A percentile compares a stretch with the other conserved stretches of the same genome.
Evolutionary conservation across 1,284 basidiomycete genomes (phyloP).

Genomic region (Neolentinus lepideus): DNA sequence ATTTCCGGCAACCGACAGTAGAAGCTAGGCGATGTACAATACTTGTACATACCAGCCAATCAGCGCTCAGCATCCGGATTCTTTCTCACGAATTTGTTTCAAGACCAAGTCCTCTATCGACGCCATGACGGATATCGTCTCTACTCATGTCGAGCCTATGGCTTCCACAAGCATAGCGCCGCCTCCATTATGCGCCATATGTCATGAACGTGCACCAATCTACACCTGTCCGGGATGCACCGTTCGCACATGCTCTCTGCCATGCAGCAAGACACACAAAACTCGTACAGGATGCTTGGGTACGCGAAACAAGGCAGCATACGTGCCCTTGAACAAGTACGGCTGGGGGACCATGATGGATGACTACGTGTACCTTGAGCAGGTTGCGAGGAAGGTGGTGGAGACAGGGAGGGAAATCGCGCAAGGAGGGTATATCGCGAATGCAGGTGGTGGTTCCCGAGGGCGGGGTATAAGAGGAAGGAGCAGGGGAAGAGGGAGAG

Average conservation of each 20-base stretch:
- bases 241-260: constrained; percentile 63
- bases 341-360: constrained; percentile 78
- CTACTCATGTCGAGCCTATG: not conserved
- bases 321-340: constrained; percentile 76
- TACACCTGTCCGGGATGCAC: constrained; percentile 83
- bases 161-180: not conserved
- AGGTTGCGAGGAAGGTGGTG: constrained; percentile 61
- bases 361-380: constrained; percentile 82
- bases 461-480: constrained; percentile 18
- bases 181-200: constrained; percentile 38
- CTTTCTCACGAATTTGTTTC: not conserved
- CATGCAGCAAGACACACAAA: constrained; percentile 73
- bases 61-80: too few relatives aligned
- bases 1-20: not conserved
- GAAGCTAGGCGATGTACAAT: too few relatives aligned
- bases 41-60: not conserved
- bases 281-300: constrained; percentile 58
- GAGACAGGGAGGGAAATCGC: constrained; percentile 70
- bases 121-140: not conserved
- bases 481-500: constrained; percentile 23
- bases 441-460: constrained; percentile 14
- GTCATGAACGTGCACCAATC: constrained; percentile 38
- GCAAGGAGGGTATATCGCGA: constrained; percentile 37
- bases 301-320: constrained; percentile 64
- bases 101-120: not conserved